Conservation (phyloP, 2,329 filamentous ascomycete genomes). For the Purpureocillium lavendulum region DNA sequence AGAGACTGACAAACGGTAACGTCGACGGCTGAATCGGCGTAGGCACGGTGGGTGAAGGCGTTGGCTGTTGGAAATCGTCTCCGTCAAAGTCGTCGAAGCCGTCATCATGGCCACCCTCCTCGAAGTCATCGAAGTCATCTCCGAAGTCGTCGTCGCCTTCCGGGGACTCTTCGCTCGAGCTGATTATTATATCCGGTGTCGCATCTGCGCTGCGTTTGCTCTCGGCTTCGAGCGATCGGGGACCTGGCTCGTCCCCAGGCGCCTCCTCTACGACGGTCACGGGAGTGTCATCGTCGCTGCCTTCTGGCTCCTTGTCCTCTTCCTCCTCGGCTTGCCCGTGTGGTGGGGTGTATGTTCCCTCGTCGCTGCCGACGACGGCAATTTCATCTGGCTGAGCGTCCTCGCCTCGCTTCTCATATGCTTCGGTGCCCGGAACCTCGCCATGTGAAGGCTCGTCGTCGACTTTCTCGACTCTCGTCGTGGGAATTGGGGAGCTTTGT, state of each 20-base stretch:
- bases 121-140: slow-evolving; percentile 56
- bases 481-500: slow-evolving; percentile 44
- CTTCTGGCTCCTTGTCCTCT: background rate
- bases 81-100: slow-evolving; percentile 62
- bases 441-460: slow-evolving; percentile 44
- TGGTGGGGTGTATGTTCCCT: slow-evolving; percentile 14
- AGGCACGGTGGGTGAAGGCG: slow-evolving; percentile 18
- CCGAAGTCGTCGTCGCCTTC: slow-evolving; percentile 39
- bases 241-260: slow-evolving; percentile 29
- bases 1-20: slow-evolving; percentile 35
- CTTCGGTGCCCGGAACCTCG: slow-evolving; percentile 53
- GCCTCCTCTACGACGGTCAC: slow-evolving; percentile 47
- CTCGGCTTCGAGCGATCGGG: slow-evolving; percentile 34
- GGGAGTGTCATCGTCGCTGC: slow-evolving; percentile 7
- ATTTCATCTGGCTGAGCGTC: slow-evolving; percentile 56
- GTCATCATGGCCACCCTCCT: slow-evolving; percentile 46
- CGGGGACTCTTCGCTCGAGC: slow-evolving; percentile 32
- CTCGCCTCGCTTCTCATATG: slow-evolving; percentile 44
- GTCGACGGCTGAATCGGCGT: slow-evolving; percentile 26
- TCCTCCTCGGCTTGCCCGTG: slow-evolving; percentile 1
- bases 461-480: slow-evolving; percentile 49
- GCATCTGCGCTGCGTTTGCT: slow-evolving; percentile 42
- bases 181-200: slow-evolving; percentile 42
- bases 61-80: slow-evolving; percentile 56
- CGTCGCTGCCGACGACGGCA: slow-evolving; percentile 31